These are phyloP conservation scores for Brettanomyces sp. DNA, from an alignment of 805 yeast species.

Conservation along the genomic window DNA sequence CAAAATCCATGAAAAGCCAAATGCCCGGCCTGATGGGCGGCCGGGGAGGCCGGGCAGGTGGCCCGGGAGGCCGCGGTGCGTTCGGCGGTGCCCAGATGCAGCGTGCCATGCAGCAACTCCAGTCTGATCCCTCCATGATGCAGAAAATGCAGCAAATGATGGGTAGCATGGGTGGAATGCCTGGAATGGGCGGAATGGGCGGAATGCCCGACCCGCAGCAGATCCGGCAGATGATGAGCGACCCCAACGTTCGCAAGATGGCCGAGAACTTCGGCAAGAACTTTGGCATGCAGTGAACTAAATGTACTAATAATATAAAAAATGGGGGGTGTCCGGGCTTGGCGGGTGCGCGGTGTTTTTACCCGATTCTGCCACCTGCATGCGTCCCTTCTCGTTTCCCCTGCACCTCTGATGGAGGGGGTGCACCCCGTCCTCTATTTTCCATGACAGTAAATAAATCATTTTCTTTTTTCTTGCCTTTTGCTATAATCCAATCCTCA, in stretches of 20 bases:
- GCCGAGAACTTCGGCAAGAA: slow-evolving; percentile 30
- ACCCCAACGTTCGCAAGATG: slow-evolving; percentile 69
- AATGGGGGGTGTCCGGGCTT: too few relatives aligned
- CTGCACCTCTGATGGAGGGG: too few relatives aligned
- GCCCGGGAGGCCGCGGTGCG: slow-evolving; percentile 26
- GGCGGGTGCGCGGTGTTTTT: too few relatives aligned
- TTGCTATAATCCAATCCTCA: too few relatives aligned
- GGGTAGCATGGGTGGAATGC: slow-evolving; percentile 62
- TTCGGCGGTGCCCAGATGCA: slow-evolving; percentile 26
- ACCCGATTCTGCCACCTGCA: too few relatives aligned
- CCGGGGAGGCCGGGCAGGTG: slow-evolving; percentile 32
- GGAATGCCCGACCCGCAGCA: slow-evolving; percentile 38
- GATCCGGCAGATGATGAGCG: slow-evolving; percentile 43
- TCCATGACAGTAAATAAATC: too few relatives aligned
- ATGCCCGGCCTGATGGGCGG: slow-evolving; percentile 33
- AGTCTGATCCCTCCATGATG: slow-evolving; percentile 71
- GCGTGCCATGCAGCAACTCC: slow-evolving; percentile 49
- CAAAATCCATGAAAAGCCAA: slow-evolving; percentile 39
- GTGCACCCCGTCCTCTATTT: too few relatives aligned
- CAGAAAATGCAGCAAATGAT: slow-evolving; percentile 63
- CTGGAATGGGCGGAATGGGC: slow-evolving; percentile 36
- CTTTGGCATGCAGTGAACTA: slow-evolving; percentile 14
- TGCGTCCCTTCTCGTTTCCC: too few relatives aligned
- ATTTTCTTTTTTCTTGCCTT: too few relatives aligned
- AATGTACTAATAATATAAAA: neutral